These are phyloP conservation scores for Colletotrichum shisoi DNA, from an alignment of 2,329 filamentous ascomycete species.

Conservation along the genomic window DNA sequence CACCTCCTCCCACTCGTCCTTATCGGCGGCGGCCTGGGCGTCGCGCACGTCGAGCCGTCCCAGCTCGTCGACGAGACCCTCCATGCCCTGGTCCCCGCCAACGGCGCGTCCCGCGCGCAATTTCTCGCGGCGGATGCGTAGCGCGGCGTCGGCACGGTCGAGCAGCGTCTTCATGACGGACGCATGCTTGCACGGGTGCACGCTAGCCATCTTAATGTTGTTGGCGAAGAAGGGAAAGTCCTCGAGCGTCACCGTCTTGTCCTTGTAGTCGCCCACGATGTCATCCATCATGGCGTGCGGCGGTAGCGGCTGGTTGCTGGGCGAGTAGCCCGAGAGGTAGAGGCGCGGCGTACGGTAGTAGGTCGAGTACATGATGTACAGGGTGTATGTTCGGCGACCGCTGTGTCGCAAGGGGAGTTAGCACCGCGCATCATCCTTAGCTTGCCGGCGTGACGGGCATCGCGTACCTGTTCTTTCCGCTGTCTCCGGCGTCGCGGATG, in stretches of 20 bases:
- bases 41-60: slow-evolving; percentile 67
- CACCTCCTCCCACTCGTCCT: slow-evolving; percentile 71
- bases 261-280: slow-evolving; percentile 94
- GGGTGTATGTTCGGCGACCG: slow-evolving; percentile 88
- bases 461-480: slow-evolving; percentile 57
- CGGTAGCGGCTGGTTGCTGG: slow-evolving; percentile 79
- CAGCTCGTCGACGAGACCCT: slow-evolving; percentile 85
- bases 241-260: slow-evolving; percentile 98
- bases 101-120: slow-evolving; percentile 67
- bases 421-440: slow-evolving; percentile 12
- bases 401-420: slow-evolving; percentile 54
- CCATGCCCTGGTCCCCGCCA: slow-evolving; percentile 69
- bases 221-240: slow-evolving; percentile 95
- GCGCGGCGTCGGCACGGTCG: slow-evolving; percentile 90
- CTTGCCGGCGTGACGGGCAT: neutral
- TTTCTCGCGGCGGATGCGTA: slow-evolving; percentile 88
- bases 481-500: slow-evolving; percentile 74
- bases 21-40: slow-evolving; percentile 60
- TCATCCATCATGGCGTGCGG: slow-evolving; percentile 94
- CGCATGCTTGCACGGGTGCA: slow-evolving; percentile 97
- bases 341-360: slow-evolving; percentile 96
- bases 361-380: slow-evolving; percentile 97
- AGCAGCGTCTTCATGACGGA: slow-evolving; percentile 98
- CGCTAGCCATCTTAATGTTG: slow-evolving; percentile 92
- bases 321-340: slow-evolving; percentile 89